These are phyloP conservation scores for Cardiospermum halicacabum DNA, from an alignment of 345 rosid species.

Conservation along the genomic window DNA sequence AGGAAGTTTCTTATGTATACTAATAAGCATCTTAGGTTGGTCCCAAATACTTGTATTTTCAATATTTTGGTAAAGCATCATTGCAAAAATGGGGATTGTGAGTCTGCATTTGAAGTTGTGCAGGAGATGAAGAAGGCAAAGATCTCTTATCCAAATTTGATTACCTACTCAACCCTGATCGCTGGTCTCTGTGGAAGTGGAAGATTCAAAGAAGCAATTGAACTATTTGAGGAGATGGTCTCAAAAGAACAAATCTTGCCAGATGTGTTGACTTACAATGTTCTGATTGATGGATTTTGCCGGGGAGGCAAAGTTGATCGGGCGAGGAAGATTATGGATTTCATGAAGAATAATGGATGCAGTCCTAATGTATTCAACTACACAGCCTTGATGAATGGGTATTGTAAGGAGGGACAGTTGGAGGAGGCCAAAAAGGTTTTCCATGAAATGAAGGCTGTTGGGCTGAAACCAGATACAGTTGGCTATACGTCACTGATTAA, in stretches of 20 bases:
- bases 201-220: conserved; percentile 65
- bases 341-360: conserved; percentile 81
- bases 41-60: conserved; percentile 85
- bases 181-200: conserved; percentile 52
- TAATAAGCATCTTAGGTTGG: conserved; percentile 39
- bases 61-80: conserved; percentile 82
- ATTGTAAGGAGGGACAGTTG: conserved; percentile 52
- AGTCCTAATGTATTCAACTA: conserved; percentile 63
- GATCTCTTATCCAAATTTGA: conserved; percentile 62
- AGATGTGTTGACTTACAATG: conserved; percentile 65
- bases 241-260: conserved; percentile 68
- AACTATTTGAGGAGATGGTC: conserved; percentile 77
- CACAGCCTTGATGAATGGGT: conserved; percentile 65
- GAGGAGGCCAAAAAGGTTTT: conserved; percentile 54
- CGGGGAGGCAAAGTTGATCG: conserved; percentile 58
- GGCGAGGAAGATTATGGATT: conserved; percentile 69
- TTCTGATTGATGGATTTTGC: conserved; percentile 81
- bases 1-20: conserved; percentile 44
- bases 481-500: conserved; percentile 76
- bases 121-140: conserved; percentile 67
- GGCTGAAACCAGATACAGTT: conserved; percentile 59
- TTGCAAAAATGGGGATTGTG: conserved; percentile 57
- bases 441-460: conserved; percentile 53
- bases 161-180: conserved; percentile 76
- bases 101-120: conserved; percentile 56